phyloP scores from a whole-genome alignment of 1,139 yeast species.

The Debaryomycetaceae sp. region DNA sequence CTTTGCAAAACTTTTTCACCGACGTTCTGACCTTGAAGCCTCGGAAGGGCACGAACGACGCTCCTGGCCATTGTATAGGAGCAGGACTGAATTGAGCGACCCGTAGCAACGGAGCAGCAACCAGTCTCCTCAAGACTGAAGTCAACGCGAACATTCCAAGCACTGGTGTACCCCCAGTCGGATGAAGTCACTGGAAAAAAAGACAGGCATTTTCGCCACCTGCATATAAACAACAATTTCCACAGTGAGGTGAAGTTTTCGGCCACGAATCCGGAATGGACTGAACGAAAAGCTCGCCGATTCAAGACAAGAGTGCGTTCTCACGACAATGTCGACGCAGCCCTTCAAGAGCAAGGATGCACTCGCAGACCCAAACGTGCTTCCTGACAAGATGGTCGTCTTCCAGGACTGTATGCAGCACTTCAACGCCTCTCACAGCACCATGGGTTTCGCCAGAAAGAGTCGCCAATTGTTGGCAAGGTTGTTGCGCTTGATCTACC shows the following conservation, averaged over 20 bases:
- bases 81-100: background rate
- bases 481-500: conserved; percentile 60
- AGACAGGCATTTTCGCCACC: too few species aligned
- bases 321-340: conserved; percentile 64
- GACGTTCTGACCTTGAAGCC: conserved; percentile 50
- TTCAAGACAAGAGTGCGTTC: too few species aligned
- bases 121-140: conserved; percentile 9
- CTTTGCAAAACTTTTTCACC: conserved; percentile 83
- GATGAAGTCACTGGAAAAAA: conserved; percentile 1
- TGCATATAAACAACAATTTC: too few species aligned
- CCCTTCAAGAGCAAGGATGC: conserved; percentile 81
- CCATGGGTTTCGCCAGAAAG: conserved; percentile 46
- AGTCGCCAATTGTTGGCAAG: conserved; percentile 73
- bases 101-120: conserved; percentile 2
- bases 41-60: conserved; percentile 5
- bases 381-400: conserved; percentile 93
- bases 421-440: conserved; percentile 86
- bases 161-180: background rate
- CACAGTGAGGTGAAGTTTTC: too few species aligned
- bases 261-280: too few species aligned
- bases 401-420: conserved; percentile 92
- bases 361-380: conserved; percentile 32
- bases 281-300: too few species aligned
- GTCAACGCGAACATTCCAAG: conserved; percentile 10
- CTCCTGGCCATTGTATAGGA: conserved; percentile 2